Evolutionary conservation across 768 basidiomycete genomes (phyloP).

Genomic region (Lentinula sp.): DNA sequence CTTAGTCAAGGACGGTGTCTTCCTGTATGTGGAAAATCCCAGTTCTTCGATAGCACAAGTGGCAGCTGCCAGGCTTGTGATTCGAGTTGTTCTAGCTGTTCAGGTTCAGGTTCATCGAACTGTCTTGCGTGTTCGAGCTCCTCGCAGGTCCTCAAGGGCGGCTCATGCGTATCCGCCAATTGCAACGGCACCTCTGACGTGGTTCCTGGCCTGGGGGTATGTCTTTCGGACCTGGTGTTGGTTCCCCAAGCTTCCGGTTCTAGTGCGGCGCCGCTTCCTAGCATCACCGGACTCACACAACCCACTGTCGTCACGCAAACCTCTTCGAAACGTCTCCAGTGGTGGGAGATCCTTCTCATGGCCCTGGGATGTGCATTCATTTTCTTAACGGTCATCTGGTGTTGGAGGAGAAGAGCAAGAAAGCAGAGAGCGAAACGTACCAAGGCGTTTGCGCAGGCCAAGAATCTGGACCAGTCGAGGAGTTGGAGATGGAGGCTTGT

Average conservation of each 20-base stretch:
- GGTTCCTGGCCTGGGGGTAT: constrained; percentile 68
- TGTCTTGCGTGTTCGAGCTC: constrained; percentile 73
- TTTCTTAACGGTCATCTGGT: constrained; percentile 58
- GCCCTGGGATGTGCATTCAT: constrained; percentile 76
- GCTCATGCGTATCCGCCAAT: constrained; percentile 56
- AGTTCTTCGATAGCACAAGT: constrained; percentile 66
- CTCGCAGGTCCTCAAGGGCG: constrained; percentile 53
- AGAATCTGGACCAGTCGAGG: constrained; percentile 39
- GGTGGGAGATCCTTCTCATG: constrained; percentile 89
- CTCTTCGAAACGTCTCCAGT: constrained; percentile 37
- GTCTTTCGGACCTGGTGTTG: constrained; percentile 68
- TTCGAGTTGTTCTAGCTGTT: constrained; percentile 72
- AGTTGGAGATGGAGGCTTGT: constrained; percentile 53
- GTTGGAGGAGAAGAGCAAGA: constrained; percentile 65
- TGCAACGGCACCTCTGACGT: constrained; percentile 53
- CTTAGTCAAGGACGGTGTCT: constrained; percentile 73
- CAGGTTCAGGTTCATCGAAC: constrained; percentile 55
- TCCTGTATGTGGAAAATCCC: constrained; percentile 63
- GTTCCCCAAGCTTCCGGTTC: constrained; percentile 34
- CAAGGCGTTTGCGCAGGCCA: constrained; percentile 54
- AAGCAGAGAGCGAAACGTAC: constrained; percentile 66
- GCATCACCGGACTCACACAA: constrained; percentile 40
- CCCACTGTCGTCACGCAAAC: constrained; percentile 27
- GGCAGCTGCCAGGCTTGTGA: constrained; percentile 69
- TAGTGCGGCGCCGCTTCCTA: constrained; percentile 31